Percentiles rank a stretch among this genome's conserved stretches.
Conservation (phyloP, 441 rosid genomes). For the Pelargonium exstipulatum region DNA sequence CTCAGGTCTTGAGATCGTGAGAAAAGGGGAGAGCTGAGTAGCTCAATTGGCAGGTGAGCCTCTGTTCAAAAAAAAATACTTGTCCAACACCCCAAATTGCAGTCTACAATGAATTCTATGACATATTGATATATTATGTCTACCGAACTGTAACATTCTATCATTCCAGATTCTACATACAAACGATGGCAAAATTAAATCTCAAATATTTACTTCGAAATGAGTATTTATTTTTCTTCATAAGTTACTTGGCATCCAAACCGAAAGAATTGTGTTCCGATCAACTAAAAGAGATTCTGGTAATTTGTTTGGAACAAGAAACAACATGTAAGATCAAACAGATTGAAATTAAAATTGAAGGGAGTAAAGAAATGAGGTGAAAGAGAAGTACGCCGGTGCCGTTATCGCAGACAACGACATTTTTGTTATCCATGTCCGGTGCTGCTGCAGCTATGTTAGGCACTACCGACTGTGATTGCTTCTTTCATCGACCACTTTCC, state of each 20-base stretch:
- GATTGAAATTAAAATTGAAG: neutral
- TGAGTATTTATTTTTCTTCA: neutral
- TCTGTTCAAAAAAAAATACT: too few species aligned
- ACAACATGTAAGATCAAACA: neutral
- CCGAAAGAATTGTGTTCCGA: neutral
- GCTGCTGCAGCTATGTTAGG: neutral
- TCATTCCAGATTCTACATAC: neutral
- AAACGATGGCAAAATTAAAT: neutral
- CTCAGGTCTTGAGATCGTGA: too few species aligned
- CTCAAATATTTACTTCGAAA: neutral
- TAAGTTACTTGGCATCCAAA: neutral
- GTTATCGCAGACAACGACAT: conserved; percentile 88
- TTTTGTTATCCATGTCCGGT: conserved; percentile 60
- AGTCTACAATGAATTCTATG: neutral
- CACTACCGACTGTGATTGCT: neutral
- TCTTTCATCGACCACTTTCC: conserved; percentile 10
- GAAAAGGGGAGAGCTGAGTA: too few species aligned
- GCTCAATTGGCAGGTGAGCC: too few species aligned
- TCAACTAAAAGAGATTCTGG: neutral
- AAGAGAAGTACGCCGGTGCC: conserved; percentile 69
- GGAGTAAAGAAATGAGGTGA: neutral
- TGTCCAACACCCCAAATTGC: neutral
- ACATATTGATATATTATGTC: neutral
- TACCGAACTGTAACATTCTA: neutral
- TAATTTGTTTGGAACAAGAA: neutral